Evolutionary conservation across 1,284 basidiomycete genomes (phyloP).

Genomic region (Marasmius tenuissimus): DNA sequence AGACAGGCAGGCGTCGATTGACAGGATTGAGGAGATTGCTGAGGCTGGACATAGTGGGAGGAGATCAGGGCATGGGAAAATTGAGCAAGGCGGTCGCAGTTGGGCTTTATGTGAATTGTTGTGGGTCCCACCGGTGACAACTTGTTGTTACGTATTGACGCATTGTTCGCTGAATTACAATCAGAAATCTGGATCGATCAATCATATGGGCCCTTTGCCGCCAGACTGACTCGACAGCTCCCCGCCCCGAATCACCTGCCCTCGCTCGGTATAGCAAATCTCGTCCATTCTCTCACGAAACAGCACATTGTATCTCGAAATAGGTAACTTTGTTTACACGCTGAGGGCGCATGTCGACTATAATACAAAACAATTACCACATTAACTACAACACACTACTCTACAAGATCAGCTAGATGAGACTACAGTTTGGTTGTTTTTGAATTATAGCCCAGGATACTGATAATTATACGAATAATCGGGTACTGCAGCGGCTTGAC

Average conservation of each 20-base stretch:
- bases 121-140: neutral
- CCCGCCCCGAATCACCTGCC: neutral
- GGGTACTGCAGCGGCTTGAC: neutral
- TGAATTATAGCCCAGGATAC: slow-evolving; percentile 5
- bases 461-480: slow-evolving; percentile 12
- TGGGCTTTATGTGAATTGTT: neutral
- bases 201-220: neutral
- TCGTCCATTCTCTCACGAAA: neutral
- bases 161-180: neutral
- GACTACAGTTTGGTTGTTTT: neutral
- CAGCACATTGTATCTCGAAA: neutral
- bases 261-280: neutral
- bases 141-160: neutral
- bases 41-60: slow-evolving; percentile 48
- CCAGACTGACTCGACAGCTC: neutral
- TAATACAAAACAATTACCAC: neutral
- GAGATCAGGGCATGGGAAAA: neutral
- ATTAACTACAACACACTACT: neutral
- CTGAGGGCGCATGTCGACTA: neutral
- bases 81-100: neutral
- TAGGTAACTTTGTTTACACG: neutral
- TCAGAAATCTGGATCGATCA: neutral
- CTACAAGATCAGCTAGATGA: neutral
- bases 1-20: slow-evolving; percentile 22
- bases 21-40: slow-evolving; percentile 56